Evolutionary conservation across 805 yeast species (phyloP).

Genomic region (Lachancea meyersii): DNA sequence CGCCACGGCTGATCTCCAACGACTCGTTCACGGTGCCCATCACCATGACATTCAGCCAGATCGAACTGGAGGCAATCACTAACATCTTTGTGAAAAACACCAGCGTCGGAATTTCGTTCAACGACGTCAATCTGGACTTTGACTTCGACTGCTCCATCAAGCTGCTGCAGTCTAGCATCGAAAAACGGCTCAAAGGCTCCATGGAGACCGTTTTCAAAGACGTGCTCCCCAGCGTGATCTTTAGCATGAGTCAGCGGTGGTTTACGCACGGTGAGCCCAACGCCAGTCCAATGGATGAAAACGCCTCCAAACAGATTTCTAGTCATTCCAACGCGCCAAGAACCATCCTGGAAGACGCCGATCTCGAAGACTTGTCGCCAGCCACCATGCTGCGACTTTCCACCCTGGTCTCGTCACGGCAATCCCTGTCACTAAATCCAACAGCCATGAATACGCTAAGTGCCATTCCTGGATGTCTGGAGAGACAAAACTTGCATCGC

Average conservation of each 20-base stretch:
- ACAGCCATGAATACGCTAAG: slow-evolving; percentile 41
- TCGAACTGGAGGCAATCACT: slow-evolving; percentile 31
- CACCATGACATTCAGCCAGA: slow-evolving; percentile 30
- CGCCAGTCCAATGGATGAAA: slow-evolving; percentile 5
- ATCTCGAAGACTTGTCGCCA: slow-evolving; percentile 46
- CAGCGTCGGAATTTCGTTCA: slow-evolving; percentile 33
- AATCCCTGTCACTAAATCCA: slow-evolving; percentile 67
- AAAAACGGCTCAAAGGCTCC: slow-evolving; percentile 30
- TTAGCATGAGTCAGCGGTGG: slow-evolving; percentile 32
- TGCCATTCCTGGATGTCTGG: slow-evolving; percentile 31
- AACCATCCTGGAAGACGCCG: slow-evolving; percentile 24
- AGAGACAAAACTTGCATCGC: slow-evolving; percentile 31
- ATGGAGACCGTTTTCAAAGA: slow-evolving; percentile 32
- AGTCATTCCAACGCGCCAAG: slow-evolving; percentile 10
- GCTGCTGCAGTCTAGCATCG: slow-evolving; percentile 30
- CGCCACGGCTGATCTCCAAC: slow-evolving; percentile 30
- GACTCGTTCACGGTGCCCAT: slow-evolving; percentile 33
- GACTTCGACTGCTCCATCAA: slow-evolving; percentile 34
- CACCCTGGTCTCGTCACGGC: slow-evolving; percentile 65
- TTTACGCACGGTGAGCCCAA: slow-evolving; percentile 21
- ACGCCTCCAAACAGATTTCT: slow-evolving; percentile 5
- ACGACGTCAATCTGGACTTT: slow-evolving; percentile 33
- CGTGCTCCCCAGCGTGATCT: slow-evolving; percentile 31
- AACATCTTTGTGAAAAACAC: slow-evolving; percentile 31
- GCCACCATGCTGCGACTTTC: slow-evolving; percentile 63